Evolutionary conservation across 106 monocot genomes (phyloP), one percentile per base, ranked within the genome.

Genomic region (Dendrobium nobile): DNA sequence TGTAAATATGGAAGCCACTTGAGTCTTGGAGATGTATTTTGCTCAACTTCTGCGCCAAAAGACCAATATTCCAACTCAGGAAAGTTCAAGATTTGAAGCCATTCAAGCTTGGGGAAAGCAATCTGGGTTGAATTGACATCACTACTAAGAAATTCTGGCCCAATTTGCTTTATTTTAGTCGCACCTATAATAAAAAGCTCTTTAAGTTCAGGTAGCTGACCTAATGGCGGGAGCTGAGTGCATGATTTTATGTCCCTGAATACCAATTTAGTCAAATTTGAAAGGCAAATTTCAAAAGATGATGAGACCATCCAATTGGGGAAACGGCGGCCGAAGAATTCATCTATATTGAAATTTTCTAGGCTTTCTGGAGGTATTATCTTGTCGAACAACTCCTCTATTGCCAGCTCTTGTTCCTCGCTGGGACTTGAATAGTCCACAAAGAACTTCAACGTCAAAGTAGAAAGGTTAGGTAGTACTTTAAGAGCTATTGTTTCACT

Each of bases 11-110:
- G 58, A 26, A 82, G 8, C 73, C 1, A 37, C 3, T 37, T 37
- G 37, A 37, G 37, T 37, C 37, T 37, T 37, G 37, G 3, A 37
- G 37, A 37, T 37, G 1, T 24, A 9, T 51, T 54, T 47, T 77
- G 47, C 24, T 51, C 47, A 9, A 61, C 5, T 26, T 54, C 47
- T 40, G 1, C 5, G 8, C 48, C 54, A 40, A 80, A 85, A 22
- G 27, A 77, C 86, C 86, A 87, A 33, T 87, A 45, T 44, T 87
- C 83, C 83, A 83, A 83, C 7, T 77, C 83, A 44, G 67, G 73
- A 83, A 87, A 80, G 18, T 77, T 4, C 7, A 67, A 5, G 8
- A 87, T 48, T 3, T 10, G 0, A 9, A 83, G 73, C 0, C 0
- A 0, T 75, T 76, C 79, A 43, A 86, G 79, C 79, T 86, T 86